Evolutionary conservation across 768 basidiomycete species (phyloP).

Genomic region (Leccinum variicolor): DNA sequence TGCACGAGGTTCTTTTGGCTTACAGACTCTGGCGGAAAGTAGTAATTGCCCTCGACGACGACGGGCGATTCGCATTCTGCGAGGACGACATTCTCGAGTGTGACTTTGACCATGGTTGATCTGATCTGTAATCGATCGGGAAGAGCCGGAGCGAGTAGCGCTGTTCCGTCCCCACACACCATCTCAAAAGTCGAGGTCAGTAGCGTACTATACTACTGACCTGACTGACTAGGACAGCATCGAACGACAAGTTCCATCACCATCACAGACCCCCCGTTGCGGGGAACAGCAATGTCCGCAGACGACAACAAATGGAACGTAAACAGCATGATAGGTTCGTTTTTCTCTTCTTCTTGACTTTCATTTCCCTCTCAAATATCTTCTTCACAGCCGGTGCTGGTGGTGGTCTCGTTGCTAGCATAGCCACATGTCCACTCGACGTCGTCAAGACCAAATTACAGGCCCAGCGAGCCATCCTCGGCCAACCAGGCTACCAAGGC

Average conservation of each 20-base stretch:
- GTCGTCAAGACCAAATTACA: conserved; percentile 97
- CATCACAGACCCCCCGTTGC: conserved; percentile 43
- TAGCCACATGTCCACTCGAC: conserved; percentile 96
- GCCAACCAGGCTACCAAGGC: conserved; percentile 73
- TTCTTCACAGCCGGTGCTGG: conserved; percentile 77
- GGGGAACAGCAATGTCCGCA: conserved; percentile 66
- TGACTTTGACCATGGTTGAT: conserved; percentile 44
- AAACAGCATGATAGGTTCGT: conserved; percentile 78
- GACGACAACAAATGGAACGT: conserved; percentile 61
- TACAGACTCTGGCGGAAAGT: conserved; percentile 63
- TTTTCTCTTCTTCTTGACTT: background rate
- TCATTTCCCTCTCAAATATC: background rate
- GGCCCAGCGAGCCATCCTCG: conserved; percentile 76
- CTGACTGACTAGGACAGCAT: too few relatives aligned
- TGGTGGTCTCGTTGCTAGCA: conserved; percentile 87
- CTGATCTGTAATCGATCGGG: conserved; percentile 12
- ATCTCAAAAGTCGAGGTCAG: background rate
- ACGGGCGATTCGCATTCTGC: conserved; percentile 57
- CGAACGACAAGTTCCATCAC: background rate
- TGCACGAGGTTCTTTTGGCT: conserved; percentile 41
- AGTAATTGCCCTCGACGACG: conserved; percentile 65
- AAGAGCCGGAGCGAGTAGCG: conserved; percentile 15
- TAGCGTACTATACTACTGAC: too few relatives aligned
- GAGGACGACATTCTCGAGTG: conserved; percentile 47
- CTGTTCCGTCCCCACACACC: too few relatives aligned